Evolutionary conservation across 768 basidiomycete species (phyloP), one percentile per base, ranked within the genome.

Genomic region (Coprinopsis cinerea): DNA sequence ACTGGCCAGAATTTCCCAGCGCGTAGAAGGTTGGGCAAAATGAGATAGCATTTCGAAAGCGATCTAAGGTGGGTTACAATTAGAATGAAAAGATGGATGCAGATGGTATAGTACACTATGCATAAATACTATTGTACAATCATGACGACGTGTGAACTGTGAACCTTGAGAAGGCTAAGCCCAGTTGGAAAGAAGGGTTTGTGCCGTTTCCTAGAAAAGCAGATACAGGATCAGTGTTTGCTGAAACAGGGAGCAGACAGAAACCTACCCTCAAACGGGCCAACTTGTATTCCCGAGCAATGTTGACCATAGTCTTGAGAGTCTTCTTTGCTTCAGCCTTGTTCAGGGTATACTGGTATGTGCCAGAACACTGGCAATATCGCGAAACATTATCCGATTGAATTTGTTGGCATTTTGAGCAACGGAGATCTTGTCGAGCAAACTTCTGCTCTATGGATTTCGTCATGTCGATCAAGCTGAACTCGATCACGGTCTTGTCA

Each of bases 341-440:
- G 53, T 78, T 85, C 47, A 87, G 60, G 14, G 83, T 88, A 35
- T 87, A 72, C 53, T 81, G 75, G 64, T 87, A 96, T 1, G 82
- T 67, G 11, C 93, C 95, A 15, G 94, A 96, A 63, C 96, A 98
- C 23, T 78, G 74, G 62, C 95, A 97, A 48, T 85, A 85, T 53
- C 81, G 70, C 15, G 89, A 83, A 17, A 97, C 75, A 61, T 92
- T 93, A 61, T 94, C 91, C 41, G 86, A 79, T 55, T 89, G 92
- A 53, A 96, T 80, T 67, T 93, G 91, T 63, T 87, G 82, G 70
- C 96, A 99, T 58, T 88, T 93, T 6, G 72, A 66, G 63, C 96
- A 99, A 9, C 82, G 77, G 53, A 98, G 69, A 63, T 99, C 96
- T 65, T 97, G 93, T 60, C 93, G 85, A 24, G 88, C 78, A 57